Conservation (phyloP, 768 basidiomycete species). For the Cystofilobasidium ferigula region DNA sequence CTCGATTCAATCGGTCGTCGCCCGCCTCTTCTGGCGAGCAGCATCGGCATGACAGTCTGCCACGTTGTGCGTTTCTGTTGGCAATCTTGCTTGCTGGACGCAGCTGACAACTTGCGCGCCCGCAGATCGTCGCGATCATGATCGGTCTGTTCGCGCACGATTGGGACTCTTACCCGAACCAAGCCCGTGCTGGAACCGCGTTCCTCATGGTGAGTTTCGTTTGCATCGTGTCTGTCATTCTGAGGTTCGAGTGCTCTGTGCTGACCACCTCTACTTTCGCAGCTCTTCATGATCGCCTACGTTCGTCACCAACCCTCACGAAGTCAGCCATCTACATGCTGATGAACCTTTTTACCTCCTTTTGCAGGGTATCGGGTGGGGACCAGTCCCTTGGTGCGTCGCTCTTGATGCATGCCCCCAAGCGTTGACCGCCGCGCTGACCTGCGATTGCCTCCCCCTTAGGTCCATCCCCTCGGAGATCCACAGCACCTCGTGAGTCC, state of each 20-base stretch:
- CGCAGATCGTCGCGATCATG: conserved; percentile 3
- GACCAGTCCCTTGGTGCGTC: conserved; percentile 3
- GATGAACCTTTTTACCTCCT: neutral
- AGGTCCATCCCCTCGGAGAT: conserved; percentile 6
- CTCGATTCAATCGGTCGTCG: conserved; percentile 26
- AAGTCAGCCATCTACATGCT: neutral
- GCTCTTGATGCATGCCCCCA: too few relatives aligned
- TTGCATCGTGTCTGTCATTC: too few relatives aligned
- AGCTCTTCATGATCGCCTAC: neutral
- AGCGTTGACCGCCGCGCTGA: too few relatives aligned
- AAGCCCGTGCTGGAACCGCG: neutral
- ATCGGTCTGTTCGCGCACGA: neutral
- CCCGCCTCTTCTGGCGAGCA: conserved; percentile 11
- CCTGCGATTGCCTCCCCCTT: too few relatives aligned
- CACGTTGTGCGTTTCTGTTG: too few relatives aligned
- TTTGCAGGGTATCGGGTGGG: neutral
- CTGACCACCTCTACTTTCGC: too few relatives aligned
- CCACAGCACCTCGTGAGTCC: neutral
- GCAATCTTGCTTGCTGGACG: too few relatives aligned
- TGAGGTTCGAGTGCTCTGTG: neutral
- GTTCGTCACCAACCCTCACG: neutral
- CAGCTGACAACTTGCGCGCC: too few relatives aligned
- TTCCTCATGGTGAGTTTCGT: too few relatives aligned
- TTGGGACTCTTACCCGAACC: neutral
- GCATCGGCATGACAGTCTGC: neutral